phyloP scores from a whole-genome alignment of 768 basidiomycete genomes.

The Holtermannia corniformis region DNA sequence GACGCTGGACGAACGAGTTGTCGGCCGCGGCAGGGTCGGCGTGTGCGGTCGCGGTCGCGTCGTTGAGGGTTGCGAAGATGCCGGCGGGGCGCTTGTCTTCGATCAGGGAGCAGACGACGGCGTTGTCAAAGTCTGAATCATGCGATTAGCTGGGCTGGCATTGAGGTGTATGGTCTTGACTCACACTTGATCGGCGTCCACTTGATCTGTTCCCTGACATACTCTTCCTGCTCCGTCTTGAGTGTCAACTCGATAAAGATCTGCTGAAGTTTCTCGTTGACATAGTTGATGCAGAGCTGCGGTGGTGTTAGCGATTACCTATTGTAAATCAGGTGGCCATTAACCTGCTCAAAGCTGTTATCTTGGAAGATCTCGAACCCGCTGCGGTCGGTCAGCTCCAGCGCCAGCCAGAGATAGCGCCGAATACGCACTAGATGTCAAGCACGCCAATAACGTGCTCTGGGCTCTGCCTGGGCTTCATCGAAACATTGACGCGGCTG shows the following conservation, averaged over 20 bases:
- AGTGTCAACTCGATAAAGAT: slow-evolving; percentile 98
- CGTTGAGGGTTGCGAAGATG: slow-evolving; percentile 94
- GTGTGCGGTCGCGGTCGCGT: slow-evolving; percentile 97
- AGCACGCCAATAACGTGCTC: slow-evolving; percentile 87
- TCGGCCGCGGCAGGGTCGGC: slow-evolving; percentile 94
- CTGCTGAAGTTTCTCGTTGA: slow-evolving; percentile 98
- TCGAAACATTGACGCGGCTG: slow-evolving; percentile 84
- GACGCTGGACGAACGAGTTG: slow-evolving; percentile 89
- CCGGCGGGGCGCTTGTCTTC: slow-evolving; percentile 94
- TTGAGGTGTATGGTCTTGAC: slow-evolving; percentile 1
- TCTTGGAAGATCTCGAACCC: slow-evolving; percentile 87
- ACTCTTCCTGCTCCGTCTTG: slow-evolving; percentile 99
- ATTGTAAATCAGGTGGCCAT: neutral
- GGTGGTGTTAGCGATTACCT: neutral
- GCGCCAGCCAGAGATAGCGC: neutral
- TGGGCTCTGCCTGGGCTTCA: slow-evolving; percentile 70
- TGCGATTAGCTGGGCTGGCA: slow-evolving; percentile 3
- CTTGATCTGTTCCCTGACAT: slow-evolving; percentile 94
- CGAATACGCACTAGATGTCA: slow-evolving; percentile 67
- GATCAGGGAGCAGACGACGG: slow-evolving; percentile 91
- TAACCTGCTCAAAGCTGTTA: slow-evolving; percentile 36
- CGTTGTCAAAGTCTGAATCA: slow-evolving; percentile 43
- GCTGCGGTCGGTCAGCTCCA: slow-evolving; percentile 16
- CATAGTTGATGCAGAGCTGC: slow-evolving; percentile 99
- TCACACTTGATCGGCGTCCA: slow-evolving; percentile 96